These are phyloP conservation scores for Trichosporon coremiiforme DNA, from an alignment of 1,284 basidiomycete species.

Conservation along the genomic window DNA sequence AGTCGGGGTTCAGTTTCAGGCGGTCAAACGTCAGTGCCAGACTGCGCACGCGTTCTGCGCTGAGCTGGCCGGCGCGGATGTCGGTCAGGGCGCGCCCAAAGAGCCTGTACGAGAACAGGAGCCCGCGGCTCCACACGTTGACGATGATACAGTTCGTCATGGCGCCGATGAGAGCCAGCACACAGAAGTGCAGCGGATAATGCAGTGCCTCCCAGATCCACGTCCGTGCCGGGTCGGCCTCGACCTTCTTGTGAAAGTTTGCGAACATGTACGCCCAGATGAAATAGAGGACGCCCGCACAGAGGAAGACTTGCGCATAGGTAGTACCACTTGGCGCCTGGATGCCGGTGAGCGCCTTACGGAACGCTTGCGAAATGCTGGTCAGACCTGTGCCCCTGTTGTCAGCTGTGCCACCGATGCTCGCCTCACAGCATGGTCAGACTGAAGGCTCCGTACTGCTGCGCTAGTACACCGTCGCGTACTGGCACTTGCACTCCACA, in stretches of 20 bases:
- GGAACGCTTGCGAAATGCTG: constrained; percentile 33
- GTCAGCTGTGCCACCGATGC: constrained; percentile 20
- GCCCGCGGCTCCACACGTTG: neutral
- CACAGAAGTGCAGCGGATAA: constrained; percentile 27
- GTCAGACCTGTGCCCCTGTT: constrained; percentile 21
- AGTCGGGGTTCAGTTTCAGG: constrained; percentile 34
- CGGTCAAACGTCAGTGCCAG: constrained; percentile 37
- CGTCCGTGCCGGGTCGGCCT: constrained; percentile 24
- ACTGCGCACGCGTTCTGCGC: neutral
- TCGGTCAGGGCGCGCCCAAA: neutral
- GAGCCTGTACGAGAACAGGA: neutral
- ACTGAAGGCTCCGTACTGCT: constrained; percentile 42
- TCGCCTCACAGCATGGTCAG: constrained; percentile 43
- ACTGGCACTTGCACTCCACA: constrained; percentile 16
- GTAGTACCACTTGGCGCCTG: constrained; percentile 27
- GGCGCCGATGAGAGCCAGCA: constrained; percentile 22
- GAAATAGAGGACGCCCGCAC: constrained; percentile 39
- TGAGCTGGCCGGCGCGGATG: constrained; percentile 10
- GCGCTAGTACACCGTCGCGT: neutral
- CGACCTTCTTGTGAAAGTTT: constrained; percentile 32
- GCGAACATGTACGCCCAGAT: constrained; percentile 42
- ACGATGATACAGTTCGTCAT: neutral
- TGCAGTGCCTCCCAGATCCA: constrained; percentile 36
- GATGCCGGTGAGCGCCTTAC: constrained; percentile 35
- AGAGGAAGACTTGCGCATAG: constrained; percentile 39